Conservation (phyloP, 768 basidiomycete species). For the Termitomyces sp. region DNA sequence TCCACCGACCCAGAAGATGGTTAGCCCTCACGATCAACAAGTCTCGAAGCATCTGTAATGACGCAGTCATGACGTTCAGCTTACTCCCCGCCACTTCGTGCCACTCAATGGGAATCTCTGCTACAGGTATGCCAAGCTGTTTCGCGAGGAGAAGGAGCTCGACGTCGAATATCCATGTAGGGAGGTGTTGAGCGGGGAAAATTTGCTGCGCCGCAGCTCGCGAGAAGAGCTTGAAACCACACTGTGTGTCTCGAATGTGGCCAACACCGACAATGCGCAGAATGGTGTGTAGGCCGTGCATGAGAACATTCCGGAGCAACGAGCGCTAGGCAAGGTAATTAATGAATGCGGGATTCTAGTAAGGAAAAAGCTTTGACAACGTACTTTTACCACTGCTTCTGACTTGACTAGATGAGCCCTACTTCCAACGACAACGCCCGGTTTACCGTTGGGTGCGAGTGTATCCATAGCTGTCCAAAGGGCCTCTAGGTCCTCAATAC, state of each 20-base stretch:
- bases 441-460: conserved; percentile 41
- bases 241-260: conserved; percentile 91
- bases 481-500: conserved; percentile 78
- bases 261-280: conserved; percentile 86
- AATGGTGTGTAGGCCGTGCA: conserved; percentile 91
- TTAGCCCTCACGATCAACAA: conserved; percentile 81
- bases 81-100: conserved; percentile 93
- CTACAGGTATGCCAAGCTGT: conserved; percentile 69
- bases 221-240: conserved; percentile 95
- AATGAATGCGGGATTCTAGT: background rate
- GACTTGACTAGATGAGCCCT: conserved; percentile 90
- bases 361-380: conserved; percentile 13
- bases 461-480: conserved; percentile 73
- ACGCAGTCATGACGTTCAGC: conserved; percentile 78
- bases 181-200: conserved; percentile 82
- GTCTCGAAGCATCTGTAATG: conserved; percentile 86
- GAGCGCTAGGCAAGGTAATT: conserved; percentile 60
- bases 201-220: conserved; percentile 74
- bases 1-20: conserved; percentile 77
- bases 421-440: conserved; percentile 78
- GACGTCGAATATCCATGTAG: conserved; percentile 96
- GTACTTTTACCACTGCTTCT: conserved; percentile 89
- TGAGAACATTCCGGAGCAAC: conserved; percentile 81
- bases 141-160: conserved; percentile 86
- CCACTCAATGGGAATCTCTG: conserved; percentile 88